These are phyloP conservation scores for Cryptosporidium parvum DNA, from an alignment of 169 alveolate species.

Conservation along the genomic window DNA sequence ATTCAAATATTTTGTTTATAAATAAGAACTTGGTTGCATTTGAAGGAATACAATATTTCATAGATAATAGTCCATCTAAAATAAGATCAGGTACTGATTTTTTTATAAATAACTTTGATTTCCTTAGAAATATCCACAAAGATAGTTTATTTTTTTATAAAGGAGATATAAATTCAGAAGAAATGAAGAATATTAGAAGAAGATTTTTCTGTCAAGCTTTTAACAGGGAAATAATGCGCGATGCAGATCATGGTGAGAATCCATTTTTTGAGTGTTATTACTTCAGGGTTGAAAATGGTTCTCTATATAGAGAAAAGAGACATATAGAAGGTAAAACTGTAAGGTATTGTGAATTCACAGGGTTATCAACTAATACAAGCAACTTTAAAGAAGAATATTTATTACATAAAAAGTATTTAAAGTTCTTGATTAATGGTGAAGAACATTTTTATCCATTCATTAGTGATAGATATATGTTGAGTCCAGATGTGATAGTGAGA, in stretches of 20 bases:
- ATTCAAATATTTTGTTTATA: neutral
- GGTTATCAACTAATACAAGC: slow-evolving; percentile 5
- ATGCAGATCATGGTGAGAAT: neutral
- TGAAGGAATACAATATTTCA: slow-evolving; percentile 38
- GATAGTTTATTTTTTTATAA: slow-evolving; percentile 38
- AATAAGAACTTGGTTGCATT: slow-evolving; percentile 3
- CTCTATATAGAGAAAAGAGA: neutral
- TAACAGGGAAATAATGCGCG: slow-evolving; percentile 11
- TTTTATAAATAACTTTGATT: slow-evolving; percentile 7
- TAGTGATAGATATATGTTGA: neutral
- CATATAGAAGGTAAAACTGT: slow-evolving; percentile 53
- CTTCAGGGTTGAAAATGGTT: neutral
- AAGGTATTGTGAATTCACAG: slow-evolving; percentile 26
- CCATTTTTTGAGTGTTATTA: slow-evolving; percentile 53
- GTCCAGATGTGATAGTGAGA: slow-evolving; percentile 44
- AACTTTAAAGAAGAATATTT: neutral
- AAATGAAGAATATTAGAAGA: slow-evolving; percentile 28
- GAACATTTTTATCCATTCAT: neutral
- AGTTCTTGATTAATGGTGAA: neutral
- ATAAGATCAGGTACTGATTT: slow-evolving; percentile 27
- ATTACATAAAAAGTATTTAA: slow-evolving; percentile 9
- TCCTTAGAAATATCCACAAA: slow-evolving; percentile 2
- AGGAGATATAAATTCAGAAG: slow-evolving; percentile 15
- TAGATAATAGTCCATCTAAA: neutral
- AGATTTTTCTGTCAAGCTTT: slow-evolving; percentile 42